Evolutionary conservation across 345 rosid species (phyloP).

Genomic region (Salix suchowensis): DNA sequence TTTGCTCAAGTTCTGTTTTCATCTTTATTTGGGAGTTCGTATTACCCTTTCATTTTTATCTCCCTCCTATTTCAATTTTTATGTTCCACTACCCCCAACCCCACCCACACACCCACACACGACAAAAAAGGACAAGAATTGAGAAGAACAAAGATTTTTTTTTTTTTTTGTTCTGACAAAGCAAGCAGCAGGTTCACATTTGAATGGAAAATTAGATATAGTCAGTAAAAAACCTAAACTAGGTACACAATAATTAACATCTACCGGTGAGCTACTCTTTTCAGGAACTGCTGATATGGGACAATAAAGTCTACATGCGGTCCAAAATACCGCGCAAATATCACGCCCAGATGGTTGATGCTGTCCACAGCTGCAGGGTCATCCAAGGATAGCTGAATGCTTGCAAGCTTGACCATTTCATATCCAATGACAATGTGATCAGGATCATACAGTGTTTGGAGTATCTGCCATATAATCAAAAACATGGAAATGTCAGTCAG

Average conservation of each 20-base stretch:
- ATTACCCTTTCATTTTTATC: too few relatives aligned
- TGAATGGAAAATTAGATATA: not conserved
- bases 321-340: constrained; percentile 55
- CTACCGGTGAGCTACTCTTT: constrained; percentile 15
- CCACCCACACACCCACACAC: too few relatives aligned
- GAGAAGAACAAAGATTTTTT: too few relatives aligned
- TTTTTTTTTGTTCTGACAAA: not conserved
- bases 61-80: too few relatives aligned
- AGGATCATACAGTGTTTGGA: constrained; percentile 56
- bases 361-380: constrained; percentile 38
- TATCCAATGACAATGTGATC: constrained; percentile 68
- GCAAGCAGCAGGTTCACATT: not conserved
- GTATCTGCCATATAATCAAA: constrained; percentile 42
- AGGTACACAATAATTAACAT: not conserved
- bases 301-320: constrained; percentile 42
- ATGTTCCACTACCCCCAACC: too few relatives aligned
- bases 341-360: constrained; percentile 30
- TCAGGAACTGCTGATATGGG: constrained; percentile 45
- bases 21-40: too few relatives aligned
- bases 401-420: constrained; percentile 73
- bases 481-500: constrained; percentile 1
- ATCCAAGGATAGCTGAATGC: constrained; percentile 50
- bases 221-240: not conserved
- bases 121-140: too few relatives aligned
- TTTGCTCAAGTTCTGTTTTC: too few relatives aligned